These are phyloP conservation scores for Trichoderma harzianum DNA, from an alignment of 2,329 filamentous ascomycete species.

Conservation along the genomic window DNA sequence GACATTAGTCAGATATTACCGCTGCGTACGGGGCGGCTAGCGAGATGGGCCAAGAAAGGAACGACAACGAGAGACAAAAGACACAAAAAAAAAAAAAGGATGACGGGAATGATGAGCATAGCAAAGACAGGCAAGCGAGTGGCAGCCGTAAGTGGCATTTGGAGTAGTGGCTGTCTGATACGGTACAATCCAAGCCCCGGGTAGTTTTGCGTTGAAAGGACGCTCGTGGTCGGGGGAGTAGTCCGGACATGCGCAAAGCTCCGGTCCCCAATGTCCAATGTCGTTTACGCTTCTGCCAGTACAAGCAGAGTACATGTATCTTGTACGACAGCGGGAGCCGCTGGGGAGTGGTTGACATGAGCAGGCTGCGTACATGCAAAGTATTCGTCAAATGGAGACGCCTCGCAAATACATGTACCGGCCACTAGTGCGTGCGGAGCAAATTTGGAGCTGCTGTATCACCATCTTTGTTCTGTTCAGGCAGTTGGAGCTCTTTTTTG, in stretches of 20 bases:
- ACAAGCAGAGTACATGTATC: background rate
- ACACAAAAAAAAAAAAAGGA: background rate
- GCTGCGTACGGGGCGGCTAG: background rate
- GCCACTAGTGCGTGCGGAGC: conserved; percentile 13
- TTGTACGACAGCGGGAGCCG: background rate
- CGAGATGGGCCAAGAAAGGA: background rate
- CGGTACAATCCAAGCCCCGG: background rate
- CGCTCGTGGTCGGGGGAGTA: background rate
- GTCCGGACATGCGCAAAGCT: conserved; percentile 1
- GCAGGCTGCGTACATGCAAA: background rate
- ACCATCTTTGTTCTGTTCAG: conserved; percentile 6
- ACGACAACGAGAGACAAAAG: background rate
- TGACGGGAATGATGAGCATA: background rate
- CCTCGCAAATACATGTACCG: background rate
- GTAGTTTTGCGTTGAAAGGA: background rate
- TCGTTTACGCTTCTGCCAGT: background rate
- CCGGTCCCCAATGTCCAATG: background rate
- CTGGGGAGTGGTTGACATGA: background rate
- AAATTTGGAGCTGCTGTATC: conserved; percentile 16
- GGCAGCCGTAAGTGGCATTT: background rate
- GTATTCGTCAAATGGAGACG: background rate
- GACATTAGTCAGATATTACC: conserved; percentile 6
- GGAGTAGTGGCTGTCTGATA: background rate
- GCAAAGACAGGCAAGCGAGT: background rate
- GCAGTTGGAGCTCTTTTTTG: conserved; percentile 1